Base-by-base conservation (phyloP, 2,329 filamentous ascomycete species). In the Arthrobotrys iridis region DNA sequence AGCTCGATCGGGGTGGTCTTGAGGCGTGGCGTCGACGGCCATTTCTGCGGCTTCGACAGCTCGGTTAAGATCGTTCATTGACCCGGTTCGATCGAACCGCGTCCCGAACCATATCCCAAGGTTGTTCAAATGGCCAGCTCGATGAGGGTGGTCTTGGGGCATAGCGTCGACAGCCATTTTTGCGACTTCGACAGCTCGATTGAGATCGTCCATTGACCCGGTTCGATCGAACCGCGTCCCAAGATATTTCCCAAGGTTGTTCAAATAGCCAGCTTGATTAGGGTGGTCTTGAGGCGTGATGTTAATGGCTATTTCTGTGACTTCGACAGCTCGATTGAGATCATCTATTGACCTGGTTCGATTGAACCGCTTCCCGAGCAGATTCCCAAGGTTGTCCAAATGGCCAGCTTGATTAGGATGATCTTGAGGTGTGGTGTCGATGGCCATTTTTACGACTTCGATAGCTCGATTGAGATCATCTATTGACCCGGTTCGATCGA, bases 1-100 rank as follows among this genome's bases (percentile, higher is more conserved):
- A 15, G 6, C 2, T 1, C 28, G 28, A 13, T 35, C 7, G 13
- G 26, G 3, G 28, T 57, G 50, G 8, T n/a, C 13, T 2, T 33
- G 26, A 57, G 26, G 28, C 10, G 15, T 20, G 4, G n/a, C 13
- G 13, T 15, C 13, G 7, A 35, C 26, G 10, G 26, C 50, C 13
- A 18, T 18, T 4, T 57, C n/a, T 4, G 7, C 41, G 4, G 4
- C 22, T 58, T 7, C 33, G 52, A 8, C n/a, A 10, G 41, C 2
- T 28, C 24, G 35, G 35, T 46, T 30, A 24, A 60, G 30, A 60
- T 60, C 57, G n/a, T 58, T 8, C 15, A 58, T 58, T 20, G n/a
- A 8, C 4, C 26, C 4, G 7, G 7, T 43, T 46, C 13, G 4
- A 20, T 60, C 57, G 28, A 22, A 43, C n/a, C 18, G 57, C 18